Conservation (phyloP, 192 early-diverging fungal genomes). For the Coemansia sp. region DNA sequence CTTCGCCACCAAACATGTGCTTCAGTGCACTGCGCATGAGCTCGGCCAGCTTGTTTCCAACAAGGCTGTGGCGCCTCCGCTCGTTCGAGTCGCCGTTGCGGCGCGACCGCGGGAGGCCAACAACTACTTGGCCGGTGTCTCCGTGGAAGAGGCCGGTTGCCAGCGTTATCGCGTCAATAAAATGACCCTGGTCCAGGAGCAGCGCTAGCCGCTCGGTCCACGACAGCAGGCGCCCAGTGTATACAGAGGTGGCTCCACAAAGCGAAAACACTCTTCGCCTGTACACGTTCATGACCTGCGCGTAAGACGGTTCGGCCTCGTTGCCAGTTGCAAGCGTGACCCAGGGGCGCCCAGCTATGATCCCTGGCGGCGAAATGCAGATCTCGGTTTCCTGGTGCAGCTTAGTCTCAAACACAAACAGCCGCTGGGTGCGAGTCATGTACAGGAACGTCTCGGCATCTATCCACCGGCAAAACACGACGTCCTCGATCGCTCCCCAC, state of each 20-base stretch:
- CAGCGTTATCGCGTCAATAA: slow-evolving; percentile 39
- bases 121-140: slow-evolving; percentile 40
- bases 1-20: slow-evolving; percentile 2
- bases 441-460: slow-evolving; percentile 27
- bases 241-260: slow-evolving; percentile 26
- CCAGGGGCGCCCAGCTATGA: slow-evolving; percentile 41
- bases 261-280: slow-evolving; percentile 34
- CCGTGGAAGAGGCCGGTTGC: slow-evolving; percentile 39
- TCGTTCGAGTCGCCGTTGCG: slow-evolving; percentile 10
- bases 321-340: slow-evolving; percentile 42
- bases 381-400: slow-evolving; percentile 33
- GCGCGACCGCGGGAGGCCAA: slow-evolving; percentile 28
- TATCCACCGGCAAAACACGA: slow-evolving; percentile 46
- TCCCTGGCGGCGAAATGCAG: slow-evolving; percentile 27
- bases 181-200: slow-evolving; percentile 22
- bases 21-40: slow-evolving; percentile 26
- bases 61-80: slow-evolving; percentile 14
- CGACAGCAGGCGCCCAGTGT: slow-evolving; percentile 36
- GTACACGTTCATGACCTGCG: slow-evolving; percentile 28
- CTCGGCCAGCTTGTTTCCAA: slow-evolving; percentile 27
- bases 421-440: slow-evolving; percentile 43
- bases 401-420: slow-evolving; percentile 42
- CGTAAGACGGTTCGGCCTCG: slow-evolving; percentile 49
- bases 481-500: slow-evolving; percentile 42
- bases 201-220: slow-evolving; percentile 45